These are phyloP conservation scores for Mycena floridula DNA, from an alignment of 768 basidiomycete genomes.

Conservation along the genomic window DNA sequence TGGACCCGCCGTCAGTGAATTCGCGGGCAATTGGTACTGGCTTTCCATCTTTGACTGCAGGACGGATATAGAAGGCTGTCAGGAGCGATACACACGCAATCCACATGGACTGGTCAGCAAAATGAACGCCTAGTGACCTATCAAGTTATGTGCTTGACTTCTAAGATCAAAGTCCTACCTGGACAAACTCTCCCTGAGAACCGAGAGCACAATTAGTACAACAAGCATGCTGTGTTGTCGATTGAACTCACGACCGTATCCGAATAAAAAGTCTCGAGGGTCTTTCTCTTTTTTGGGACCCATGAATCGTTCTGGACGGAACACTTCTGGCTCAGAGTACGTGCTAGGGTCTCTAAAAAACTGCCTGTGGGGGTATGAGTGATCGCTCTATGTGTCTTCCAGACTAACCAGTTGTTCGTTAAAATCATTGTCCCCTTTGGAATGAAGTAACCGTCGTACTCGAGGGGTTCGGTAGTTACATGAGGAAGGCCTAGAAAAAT, in stretches of 20 bases:
- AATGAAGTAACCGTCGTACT: neutral
- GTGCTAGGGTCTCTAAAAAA: conserved; percentile 12
- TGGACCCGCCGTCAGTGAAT: too few relatives aligned
- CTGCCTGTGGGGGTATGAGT: conserved; percentile 6
- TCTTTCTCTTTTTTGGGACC: conserved; percentile 8
- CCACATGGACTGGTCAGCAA: conserved; percentile 23
- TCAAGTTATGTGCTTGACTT: too few relatives aligned
- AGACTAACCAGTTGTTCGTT: neutral
- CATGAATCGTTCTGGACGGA: conserved; percentile 14
- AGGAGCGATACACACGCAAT: conserved; percentile 12
- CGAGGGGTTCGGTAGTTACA: neutral
- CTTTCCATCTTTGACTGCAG: too few relatives aligned
- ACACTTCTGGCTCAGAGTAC: conserved; percentile 13
- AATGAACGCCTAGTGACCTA: conserved; percentile 14
- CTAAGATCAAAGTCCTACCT: too few relatives aligned
- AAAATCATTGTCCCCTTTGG: neutral
- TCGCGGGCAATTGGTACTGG: too few relatives aligned
- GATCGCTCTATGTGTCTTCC: too few relatives aligned
- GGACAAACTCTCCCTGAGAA: too few relatives aligned
- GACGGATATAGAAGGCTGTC: conserved; percentile 12
- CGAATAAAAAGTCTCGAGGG: conserved; percentile 13
- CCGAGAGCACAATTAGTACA: conserved; percentile 3
- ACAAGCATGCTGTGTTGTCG: neutral
- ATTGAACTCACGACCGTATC: conserved; percentile 17
- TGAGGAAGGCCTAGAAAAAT: too few relatives aligned